Evolutionary conservation across 2,329 filamentous ascomycete species (phyloP).

Genomic region (Elsinoe arachidis): DNA sequence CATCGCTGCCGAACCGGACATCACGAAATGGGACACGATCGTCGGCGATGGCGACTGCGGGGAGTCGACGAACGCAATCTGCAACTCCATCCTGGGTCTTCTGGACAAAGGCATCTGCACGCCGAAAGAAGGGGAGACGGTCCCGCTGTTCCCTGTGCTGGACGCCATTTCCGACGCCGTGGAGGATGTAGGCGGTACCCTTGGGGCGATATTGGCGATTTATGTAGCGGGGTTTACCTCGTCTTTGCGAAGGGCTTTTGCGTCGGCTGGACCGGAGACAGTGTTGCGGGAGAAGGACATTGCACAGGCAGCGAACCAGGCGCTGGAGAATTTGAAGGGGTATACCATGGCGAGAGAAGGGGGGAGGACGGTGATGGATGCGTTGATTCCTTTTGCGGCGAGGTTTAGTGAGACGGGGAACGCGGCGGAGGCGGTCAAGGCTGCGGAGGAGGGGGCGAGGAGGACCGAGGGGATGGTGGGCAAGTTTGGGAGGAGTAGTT

Average conservation of each 20-base stretch:
- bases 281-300: constrained; percentile 16
- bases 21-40: constrained; percentile 55
- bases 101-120: constrained; percentile 24
- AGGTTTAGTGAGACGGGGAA: constrained; percentile 22
- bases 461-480: constrained; percentile 30
- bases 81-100: constrained; percentile 26
- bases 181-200: constrained; percentile 31
- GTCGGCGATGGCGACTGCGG: constrained; percentile 61
- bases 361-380: constrained; percentile 31
- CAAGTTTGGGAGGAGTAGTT: constrained; percentile 30
- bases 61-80: constrained; percentile 40
- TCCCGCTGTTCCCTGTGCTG: constrained; percentile 26
- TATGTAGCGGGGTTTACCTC: constrained; percentile 32
- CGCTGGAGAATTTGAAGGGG: constrained; percentile 35
- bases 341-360: constrained; percentile 30
- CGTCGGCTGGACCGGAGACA: constrained; percentile 20
- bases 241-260: constrained; percentile 28
- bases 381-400: constrained; percentile 32
- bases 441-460: constrained; percentile 26
- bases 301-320: constrained; percentile 27
- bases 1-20: constrained; percentile 51
- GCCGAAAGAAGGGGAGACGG: constrained; percentile 16
- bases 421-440: constrained; percentile 24
- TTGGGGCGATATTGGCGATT: constrained; percentile 31
- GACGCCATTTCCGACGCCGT: constrained; percentile 28